These are phyloP conservation scores for Tolypocladium inflatum DNA, from an alignment of 2,329 filamentous ascomycete genomes.

Conservation along the genomic window DNA sequence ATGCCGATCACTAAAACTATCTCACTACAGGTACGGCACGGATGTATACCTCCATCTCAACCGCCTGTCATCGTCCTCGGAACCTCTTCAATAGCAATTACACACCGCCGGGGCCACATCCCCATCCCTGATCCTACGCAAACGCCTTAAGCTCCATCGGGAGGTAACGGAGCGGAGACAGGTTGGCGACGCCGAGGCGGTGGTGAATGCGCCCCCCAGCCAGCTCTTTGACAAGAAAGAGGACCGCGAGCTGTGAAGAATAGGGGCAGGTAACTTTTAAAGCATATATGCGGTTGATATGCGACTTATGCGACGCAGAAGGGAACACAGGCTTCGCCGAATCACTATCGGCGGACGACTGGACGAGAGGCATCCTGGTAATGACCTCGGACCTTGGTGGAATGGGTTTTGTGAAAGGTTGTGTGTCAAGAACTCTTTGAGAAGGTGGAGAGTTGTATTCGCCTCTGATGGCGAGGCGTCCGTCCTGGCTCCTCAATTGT, in stretches of 20 bases:
- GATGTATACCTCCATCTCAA: constrained; percentile 98
- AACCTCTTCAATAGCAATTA: constrained; percentile 92
- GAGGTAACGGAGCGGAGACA: constrained; percentile 84
- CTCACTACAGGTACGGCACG: constrained; percentile 69
- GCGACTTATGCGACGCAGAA: background rate
- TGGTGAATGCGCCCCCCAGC: constrained; percentile 48
- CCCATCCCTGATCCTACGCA: constrained; percentile 37
- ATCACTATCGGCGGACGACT: background rate
- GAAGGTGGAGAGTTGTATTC: background rate
- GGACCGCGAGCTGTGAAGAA: constrained; percentile 25
- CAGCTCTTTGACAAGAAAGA: constrained; percentile 12
- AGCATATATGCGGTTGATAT: background rate
- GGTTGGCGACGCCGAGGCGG: constrained; percentile 76
- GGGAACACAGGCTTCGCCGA: background rate
- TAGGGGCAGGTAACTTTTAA: background rate
- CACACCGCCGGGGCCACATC: constrained; percentile 29
- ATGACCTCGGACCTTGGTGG: background rate
- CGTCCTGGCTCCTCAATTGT: background rate
- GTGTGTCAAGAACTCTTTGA: background rate
- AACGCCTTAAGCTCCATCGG: constrained; percentile 53
- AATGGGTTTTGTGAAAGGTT: background rate
- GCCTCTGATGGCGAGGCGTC: background rate
- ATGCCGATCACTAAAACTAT: constrained; percentile 5
- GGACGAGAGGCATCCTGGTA: background rate
- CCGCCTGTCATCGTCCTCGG: constrained; percentile 86